Evolutionary conservation across 106 monocot species (phyloP), one percentile per base, ranked within the genome.

Genomic region (Allium cepa): DNA sequence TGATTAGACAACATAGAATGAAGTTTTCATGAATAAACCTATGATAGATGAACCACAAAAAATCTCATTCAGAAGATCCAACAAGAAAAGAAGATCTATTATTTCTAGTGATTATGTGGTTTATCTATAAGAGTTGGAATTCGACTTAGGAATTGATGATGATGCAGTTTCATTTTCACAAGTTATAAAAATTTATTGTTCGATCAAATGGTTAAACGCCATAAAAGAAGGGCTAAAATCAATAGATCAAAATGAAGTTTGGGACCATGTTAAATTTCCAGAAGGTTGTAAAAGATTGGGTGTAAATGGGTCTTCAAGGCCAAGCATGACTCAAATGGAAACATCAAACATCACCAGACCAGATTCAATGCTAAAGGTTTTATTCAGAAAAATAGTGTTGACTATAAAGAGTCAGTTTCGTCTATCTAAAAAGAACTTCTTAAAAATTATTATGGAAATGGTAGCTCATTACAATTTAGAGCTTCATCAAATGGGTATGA

Each of bases 341-440:
- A 72, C 66, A 72, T 78, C 8, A 59, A 78, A 72, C 22, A 49
- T 50, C 65, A 66, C 51, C 72, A 78, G 50, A 60, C 60, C 8
- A 78, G 72, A 67, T 49, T 72, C 49, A 60, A 61, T 17, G 72
- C 53, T n/a, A 72, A 63, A 36, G 28, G 53, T 28, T 72, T 53
- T 26, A 72, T 45, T 63, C 62, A 63, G n/a, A 72, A 63, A 46
- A 11, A 63, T 11, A n/a, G 15, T 12, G 26, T 72, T 17, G 45
- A 72, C 7, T 72, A 63, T 45, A 14, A 72, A 10, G 53, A 63
- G 12, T 61, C 26, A 3, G 60, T 71, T 28, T 60, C 60, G 60
- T 50, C 17, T 50, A 16, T 72, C 63, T 4, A 63, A 62, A 17
- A 63, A 72, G 45, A 63, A 63, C n/a, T 72, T 46, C 11, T 55